Evolutionary conservation across 139 green algal genomes (phyloP).

Genomic region (Coelastrella sp.): DNA sequence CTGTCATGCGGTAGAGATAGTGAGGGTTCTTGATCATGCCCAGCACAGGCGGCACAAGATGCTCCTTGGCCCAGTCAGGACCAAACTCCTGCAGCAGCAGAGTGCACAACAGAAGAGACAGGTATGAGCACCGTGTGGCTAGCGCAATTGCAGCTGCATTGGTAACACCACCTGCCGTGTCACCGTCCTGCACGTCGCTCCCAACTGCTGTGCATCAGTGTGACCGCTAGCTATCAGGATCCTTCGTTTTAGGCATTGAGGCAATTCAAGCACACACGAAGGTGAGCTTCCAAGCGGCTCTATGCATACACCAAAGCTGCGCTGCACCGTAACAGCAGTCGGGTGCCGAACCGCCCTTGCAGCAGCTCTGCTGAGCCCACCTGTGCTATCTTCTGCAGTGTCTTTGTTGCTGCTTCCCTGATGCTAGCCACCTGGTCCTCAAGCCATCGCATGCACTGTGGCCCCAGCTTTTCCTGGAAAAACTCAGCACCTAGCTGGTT

Average conservation of each 20-base stretch:
- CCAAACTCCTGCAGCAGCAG: constrained; percentile 85
- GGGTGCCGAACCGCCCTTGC: neutral
- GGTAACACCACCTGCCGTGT: too few relatives aligned
- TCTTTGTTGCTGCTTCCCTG: constrained; percentile 91
- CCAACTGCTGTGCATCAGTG: too few relatives aligned
- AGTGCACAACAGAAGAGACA: neutral
- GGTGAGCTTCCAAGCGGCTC: too few relatives aligned
- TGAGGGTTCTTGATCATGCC: constrained; percentile 71
- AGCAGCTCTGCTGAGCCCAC: neutral
- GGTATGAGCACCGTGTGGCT: too few relatives aligned
- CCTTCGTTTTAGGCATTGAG: too few relatives aligned
- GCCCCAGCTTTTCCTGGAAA: constrained; percentile 93
- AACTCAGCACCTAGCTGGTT: constrained; percentile 89
- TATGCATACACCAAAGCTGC: too few relatives aligned
- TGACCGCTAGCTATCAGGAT: too few relatives aligned
- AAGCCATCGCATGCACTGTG: constrained; percentile 97
- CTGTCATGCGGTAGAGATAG: constrained; percentile 98
- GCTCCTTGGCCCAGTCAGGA: constrained; percentile 90
- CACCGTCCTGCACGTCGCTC: too few relatives aligned
- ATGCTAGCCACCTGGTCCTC: constrained; percentile 92
- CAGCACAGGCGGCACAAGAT: constrained; percentile 89
- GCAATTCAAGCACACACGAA: too few relatives aligned
- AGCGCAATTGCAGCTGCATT: too few relatives aligned
- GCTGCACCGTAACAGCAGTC: too few relatives aligned
- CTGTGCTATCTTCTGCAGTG: constrained; percentile 90